Base-by-base conservation (phyloP, 768 basidiomycete species). In the Phylloporus sp. region DNA sequence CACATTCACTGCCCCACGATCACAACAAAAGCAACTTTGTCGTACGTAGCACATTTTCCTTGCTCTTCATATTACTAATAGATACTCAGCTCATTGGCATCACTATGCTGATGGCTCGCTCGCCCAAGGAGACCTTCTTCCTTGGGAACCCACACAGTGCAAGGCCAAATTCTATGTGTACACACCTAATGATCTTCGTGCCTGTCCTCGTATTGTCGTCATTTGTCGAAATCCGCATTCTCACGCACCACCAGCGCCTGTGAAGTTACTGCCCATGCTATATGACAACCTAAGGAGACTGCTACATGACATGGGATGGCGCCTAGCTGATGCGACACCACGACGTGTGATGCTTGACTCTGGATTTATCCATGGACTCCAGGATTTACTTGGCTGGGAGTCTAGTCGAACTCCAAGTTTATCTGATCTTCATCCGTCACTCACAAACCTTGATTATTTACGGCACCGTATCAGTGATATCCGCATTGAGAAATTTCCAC, bases 211-310 rank as follows among this genome's bases (percentile, higher is more conserved):
- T 1, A 6, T 42, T 1, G 5, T 50, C 3, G 20, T 59, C 3
- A 15, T 59, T 3, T 59, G 50, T 38, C 27, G 17, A 2, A 45
- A 42, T 28, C 54, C 17, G 2, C 54, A 36, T 46, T 42, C 34
- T 28, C 54, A 38, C 15, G 18, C 29, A 11, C 45, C 35, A 9
- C 49, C 49, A 37, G 33, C 35, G 9, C 39, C 39, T 0, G 17
- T 29, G 6, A 41, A 50, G 1, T 31, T 18, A 9, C 44, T 31
- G 1, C 42, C 29, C 5, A 23, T 3, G 4, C 31, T 49, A 2
- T 23, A 13, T 0, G 24, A 9, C 3, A 20, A 21, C 1, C 15
- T 49, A 3, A 0, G 10, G 2, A 15, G 3, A 9, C 21, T 49
- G 0, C 21, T 49, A 22, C 21, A 6, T 4, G 1, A 28, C 11